Percentiles rank a stretch among this genome's conserved stretches.
Conservation (phyloP, 345 rosid species). For the Noccaea caerulescens region DNA sequence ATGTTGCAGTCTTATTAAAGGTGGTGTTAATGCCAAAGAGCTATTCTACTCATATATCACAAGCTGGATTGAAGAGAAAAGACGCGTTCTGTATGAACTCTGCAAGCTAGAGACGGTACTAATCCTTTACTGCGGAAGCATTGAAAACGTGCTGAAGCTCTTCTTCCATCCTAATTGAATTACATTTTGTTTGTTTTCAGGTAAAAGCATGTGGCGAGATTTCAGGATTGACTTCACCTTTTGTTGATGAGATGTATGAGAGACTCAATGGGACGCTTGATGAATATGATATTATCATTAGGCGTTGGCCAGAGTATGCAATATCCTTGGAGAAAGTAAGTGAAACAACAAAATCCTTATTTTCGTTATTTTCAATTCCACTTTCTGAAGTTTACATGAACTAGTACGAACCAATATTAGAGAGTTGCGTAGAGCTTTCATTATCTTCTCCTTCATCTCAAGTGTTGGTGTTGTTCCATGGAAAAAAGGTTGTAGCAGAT, state of each 20-base stretch:
- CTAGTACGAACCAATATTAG: neutral
- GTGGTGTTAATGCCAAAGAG: slow-evolving; percentile 89
- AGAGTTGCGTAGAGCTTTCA: slow-evolving; percentile 8
- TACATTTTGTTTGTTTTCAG: slow-evolving; percentile 53
- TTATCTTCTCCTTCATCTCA: neutral
- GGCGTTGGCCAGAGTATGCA: slow-evolving; percentile 87
- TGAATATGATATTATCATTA: slow-evolving; percentile 76
- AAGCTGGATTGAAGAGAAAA: slow-evolving; percentile 86
- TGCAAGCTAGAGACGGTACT: slow-evolving; percentile 91
- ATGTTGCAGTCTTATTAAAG: slow-evolving; percentile 76
- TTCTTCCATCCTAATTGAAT: slow-evolving; percentile 16
- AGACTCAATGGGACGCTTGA: slow-evolving; percentile 68
- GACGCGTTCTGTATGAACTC: slow-evolving; percentile 66
- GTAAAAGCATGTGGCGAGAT: slow-evolving; percentile 78
- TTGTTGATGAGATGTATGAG: slow-evolving; percentile 85
- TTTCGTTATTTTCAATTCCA: neutral
- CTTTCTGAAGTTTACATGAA: neutral
- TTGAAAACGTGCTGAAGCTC: neutral
- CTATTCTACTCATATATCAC: slow-evolving; percentile 80
- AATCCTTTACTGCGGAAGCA: slow-evolving; percentile 4
- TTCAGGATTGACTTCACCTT: slow-evolving; percentile 82
- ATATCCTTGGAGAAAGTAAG: slow-evolving; percentile 79
- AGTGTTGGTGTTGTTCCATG: slow-evolving; percentile 19
- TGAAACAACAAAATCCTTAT: slow-evolving; percentile 11
- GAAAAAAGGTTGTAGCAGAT: slow-evolving; percentile 80